Evolutionary conservation across 208 protist genomes (phyloP).

Genomic region (Acanthamoeba royreba): DNA sequence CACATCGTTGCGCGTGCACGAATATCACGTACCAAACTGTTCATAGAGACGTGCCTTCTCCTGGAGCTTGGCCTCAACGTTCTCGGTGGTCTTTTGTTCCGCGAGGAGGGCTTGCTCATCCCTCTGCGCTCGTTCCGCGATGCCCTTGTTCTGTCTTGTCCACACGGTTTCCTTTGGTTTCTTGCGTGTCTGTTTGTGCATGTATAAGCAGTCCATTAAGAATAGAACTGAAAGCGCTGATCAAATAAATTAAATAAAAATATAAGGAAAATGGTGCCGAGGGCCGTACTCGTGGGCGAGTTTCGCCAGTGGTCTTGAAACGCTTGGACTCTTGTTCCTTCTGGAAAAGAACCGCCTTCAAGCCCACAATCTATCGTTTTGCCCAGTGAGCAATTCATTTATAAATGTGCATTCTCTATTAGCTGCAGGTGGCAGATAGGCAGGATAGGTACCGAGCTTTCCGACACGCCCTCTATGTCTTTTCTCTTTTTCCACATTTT

Average conservation of each 20-base stretch:
- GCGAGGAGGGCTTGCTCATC: background rate
- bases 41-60: constrained; percentile 16
- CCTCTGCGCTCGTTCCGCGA: background rate
- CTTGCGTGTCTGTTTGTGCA: constrained; percentile 9
- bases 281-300: background rate
- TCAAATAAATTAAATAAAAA: background rate
- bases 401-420: no score
- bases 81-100: background rate
- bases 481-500: constrained; percentile 41
- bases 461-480: constrained; percentile 18
- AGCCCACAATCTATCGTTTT: constrained; percentile 7
- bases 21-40: constrained; percentile 5
- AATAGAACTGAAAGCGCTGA: no score
- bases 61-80: background rate
- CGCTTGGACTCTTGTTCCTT: background rate
- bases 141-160: constrained; percentile 14
- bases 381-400: no score
- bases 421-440: no score
- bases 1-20: no score
- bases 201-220: no score
- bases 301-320: background rate
- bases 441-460: constrained; percentile 22
- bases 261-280: no score
- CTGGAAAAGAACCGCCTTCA: constrained; percentile 31
- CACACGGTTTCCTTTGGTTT: constrained; percentile 6